Base-by-base conservation (phyloP, 2,329 filamentous ascomycete species). In the Furcasterigmium sp. region DNA sequence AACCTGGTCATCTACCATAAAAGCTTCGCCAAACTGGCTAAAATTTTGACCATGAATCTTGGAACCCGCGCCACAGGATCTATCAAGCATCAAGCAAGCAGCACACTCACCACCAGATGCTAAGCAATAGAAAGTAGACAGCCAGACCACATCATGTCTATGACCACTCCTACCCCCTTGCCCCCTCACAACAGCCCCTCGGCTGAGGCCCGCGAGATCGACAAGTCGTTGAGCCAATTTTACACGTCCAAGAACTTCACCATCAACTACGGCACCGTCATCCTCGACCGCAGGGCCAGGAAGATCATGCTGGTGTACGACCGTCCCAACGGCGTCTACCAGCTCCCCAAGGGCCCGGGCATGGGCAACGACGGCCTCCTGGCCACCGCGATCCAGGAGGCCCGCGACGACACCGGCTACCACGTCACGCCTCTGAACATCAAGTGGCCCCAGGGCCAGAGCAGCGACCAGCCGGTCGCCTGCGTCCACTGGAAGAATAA, bases 291-390 rank as follows among this genome's bases (percentile, higher is more conserved):
- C 5, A 41, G 42, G 2, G 51, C 55, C 3, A 57, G 56, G 21
- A 63, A 61, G 43, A 59, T 74, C 5, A 57, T 73, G 23, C 53
- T 71, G 29, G 55, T 75, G 17, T 68, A 60, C 53, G 72, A 74
- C 54, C 53, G 55, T 20, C 59, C 59, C 36, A 63, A 68, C 46
- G 57, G 60, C 15, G 66, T 72, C 47, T 67, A 60, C 51, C 69
- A 73, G 54, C 59, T 74, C 7, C 70, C 70, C 39, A 73, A 74
- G 52, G 70, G 71, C 37, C 63, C 69, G 53, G 67, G 73, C 51
- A 65, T 75, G 35, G 62, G 60, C 43, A 70, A 75, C 48, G 60
- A 59, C 46, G 18, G 26, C 8, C 56, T 70, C 26, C 60, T 64
- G 20, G 55, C 54, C 3, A 60, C 70, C 1, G 71, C 70, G 11